A percentile compares a stretch with the other conserved stretches of the same genome.
phyloP scores from a whole-genome alignment of 192 early-diverging fungal genomes.

The Polychytrium aggregatum region DNA sequence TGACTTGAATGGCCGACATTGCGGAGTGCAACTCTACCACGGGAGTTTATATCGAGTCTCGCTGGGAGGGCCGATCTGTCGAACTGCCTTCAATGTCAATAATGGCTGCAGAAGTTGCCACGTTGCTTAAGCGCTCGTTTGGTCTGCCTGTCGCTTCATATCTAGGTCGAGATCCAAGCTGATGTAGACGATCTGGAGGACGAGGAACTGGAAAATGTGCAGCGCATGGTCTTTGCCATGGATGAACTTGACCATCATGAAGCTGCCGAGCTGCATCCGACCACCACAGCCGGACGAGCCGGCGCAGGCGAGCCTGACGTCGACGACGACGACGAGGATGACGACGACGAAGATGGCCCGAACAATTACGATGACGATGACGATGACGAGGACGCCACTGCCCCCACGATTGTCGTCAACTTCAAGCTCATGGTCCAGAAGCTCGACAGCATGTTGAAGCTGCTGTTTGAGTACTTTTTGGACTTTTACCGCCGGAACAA shows the following conservation, averaged over 20 bases:
- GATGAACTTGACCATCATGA: too few species aligned
- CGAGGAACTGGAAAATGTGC: conserved; percentile 26
- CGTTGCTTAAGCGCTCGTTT: too few species aligned
- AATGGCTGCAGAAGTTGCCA: too few species aligned
- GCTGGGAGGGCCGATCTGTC: too few species aligned
- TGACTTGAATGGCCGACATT: neutral
- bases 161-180: conserved; percentile 76
- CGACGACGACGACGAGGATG: too few species aligned
- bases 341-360: too few species aligned
- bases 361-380: conserved; percentile 11
- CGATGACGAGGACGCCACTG: conserved; percentile 26
- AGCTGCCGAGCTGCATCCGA: conserved; percentile 11
- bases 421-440: conserved; percentile 16
- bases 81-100: too few species aligned
- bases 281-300: conserved; percentile 4
- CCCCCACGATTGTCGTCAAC: conserved; percentile 7
- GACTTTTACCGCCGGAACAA: conserved; percentile 8
- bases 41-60: too few species aligned
- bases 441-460: conserved; percentile 21
- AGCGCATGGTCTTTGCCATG: conserved; percentile 37
- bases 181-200: conserved; percentile 79
- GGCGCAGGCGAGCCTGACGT: too few species aligned
- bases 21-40: too few species aligned
- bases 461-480: conserved; percentile 10
- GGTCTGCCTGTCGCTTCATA: too few species aligned